A percentile compares a stretch with the other conserved stretches of the same genome.
Conservation (phyloP, 1,284 basidiomycete species). For the Blastosporella zonata region DNA sequence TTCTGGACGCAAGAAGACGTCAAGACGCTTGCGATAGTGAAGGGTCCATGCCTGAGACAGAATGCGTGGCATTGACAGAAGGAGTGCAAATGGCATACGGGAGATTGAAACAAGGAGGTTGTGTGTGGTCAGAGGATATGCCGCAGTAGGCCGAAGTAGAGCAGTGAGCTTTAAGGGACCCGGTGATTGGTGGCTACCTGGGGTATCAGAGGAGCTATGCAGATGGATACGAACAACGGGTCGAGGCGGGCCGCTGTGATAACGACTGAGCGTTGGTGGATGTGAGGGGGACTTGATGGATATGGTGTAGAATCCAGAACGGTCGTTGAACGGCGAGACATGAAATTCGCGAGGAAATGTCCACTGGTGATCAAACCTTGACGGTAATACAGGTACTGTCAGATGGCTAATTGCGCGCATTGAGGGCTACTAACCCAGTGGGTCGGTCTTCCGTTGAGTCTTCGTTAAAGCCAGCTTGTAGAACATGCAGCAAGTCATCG, state of each 20-base stretch:
- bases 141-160: slow-evolving; percentile 36
- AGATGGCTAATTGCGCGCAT: too few relatives aligned
- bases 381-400: background rate
- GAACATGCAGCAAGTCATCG: slow-evolving; percentile 41
- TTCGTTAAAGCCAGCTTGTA: slow-evolving; percentile 48
- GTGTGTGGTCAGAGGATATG: slow-evolving; percentile 40
- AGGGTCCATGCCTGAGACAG: slow-evolving; percentile 64
- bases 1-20: slow-evolving; percentile 66
- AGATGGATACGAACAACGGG: slow-evolving; percentile 47
- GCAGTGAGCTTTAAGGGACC: slow-evolving; percentile 50
- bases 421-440: slow-evolving; percentile 33
- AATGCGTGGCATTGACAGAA: slow-evolving; percentile 64
- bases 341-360: slow-evolving; percentile 72
- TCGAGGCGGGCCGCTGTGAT: slow-evolving; percentile 22
- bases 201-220: slow-evolving; percentile 26
- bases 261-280: slow-evolving; percentile 29
- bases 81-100: slow-evolving; percentile 52
- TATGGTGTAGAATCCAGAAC: slow-evolving; percentile 64
- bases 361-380: slow-evolving; percentile 66
- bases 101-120: slow-evolving; percentile 44
- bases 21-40: slow-evolving; percentile 61
- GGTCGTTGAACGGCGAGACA: slow-evolving; percentile 80
- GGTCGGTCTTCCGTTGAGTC: slow-evolving; percentile 26
- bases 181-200: slow-evolving; percentile 17
- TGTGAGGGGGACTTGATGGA: slow-evolving; percentile 46